A percentile compares a stretch with the other conserved stretches of the same genome.
Evolutionary conservation across 2,329 filamentous ascomycete species (phyloP).

Genomic region (Diaporthe ampelina): DNA sequence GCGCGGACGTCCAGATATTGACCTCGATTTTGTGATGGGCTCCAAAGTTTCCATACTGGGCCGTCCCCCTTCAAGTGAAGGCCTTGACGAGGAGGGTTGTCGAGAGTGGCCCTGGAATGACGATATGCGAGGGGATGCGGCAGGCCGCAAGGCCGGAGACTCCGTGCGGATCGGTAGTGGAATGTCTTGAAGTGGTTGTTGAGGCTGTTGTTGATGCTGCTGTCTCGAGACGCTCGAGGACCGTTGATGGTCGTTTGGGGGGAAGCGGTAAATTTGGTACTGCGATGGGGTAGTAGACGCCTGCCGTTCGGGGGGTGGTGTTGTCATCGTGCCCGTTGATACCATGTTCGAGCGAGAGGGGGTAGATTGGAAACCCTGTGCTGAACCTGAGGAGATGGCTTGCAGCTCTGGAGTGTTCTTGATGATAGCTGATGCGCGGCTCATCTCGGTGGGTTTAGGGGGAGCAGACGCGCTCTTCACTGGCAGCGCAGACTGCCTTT

Average conservation of each 20-base stretch:
- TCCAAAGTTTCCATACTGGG: conserved; percentile 75
- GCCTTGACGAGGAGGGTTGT: conserved; percentile 66
- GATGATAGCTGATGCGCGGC: conserved; percentile 74
- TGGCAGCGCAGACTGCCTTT: conserved; percentile 51
- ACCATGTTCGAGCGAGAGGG: conserved; percentile 57
- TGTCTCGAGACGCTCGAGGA: conserved; percentile 57
- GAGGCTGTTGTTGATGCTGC: conserved; percentile 44
- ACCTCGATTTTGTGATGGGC: conserved; percentile 66
- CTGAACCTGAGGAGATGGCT: conserved; percentile 64
- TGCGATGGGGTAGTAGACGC: conserved; percentile 56
- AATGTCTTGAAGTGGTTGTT: conserved; percentile 38
- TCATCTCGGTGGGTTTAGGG: conserved; percentile 62
- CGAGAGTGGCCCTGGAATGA: conserved; percentile 56
- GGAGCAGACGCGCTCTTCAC: conserved; percentile 57
- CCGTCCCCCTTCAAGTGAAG: conserved; percentile 80
- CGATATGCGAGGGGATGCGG: conserved; percentile 47
- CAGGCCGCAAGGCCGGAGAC: conserved; percentile 44
- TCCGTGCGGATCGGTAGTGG: conserved; percentile 39
- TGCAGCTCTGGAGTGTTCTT: conserved; percentile 73
- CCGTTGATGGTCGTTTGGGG: conserved; percentile 54
- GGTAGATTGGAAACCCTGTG: conserved; percentile 50
- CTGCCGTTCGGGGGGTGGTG: conserved; percentile 63
- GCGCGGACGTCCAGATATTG: conserved; percentile 66
- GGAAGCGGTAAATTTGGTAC: conserved; percentile 59
- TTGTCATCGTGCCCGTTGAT: conserved; percentile 85